These are phyloP conservation scores for Carex kokanica DNA, from an alignment of 176 grass and related monocot species.

Conservation along the genomic window DNA sequence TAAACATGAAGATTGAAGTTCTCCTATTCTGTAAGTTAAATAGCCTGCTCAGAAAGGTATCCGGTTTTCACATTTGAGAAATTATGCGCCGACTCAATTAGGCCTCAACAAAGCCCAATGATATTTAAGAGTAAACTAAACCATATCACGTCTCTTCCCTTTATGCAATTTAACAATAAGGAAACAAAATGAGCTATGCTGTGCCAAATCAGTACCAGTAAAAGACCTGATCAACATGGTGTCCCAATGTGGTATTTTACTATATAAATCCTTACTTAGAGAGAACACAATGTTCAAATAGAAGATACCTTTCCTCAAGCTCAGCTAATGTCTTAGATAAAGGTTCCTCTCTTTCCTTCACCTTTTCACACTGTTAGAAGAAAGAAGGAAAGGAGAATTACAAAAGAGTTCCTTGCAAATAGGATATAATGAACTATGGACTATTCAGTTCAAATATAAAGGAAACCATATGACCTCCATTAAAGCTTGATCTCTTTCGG, in stretches of 20 bases:
- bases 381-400: conserved; percentile 26
- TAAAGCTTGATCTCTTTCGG: conserved; percentile 80
- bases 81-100: neutral
- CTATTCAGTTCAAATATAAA: conserved; percentile 32
- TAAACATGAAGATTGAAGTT: conserved; percentile 62
- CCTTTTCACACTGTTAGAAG: conserved; percentile 70
- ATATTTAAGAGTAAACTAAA: neutral
- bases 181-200: neutral
- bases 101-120: neutral
- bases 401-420: conserved; percentile 12
- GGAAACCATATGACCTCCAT: conserved; percentile 64
- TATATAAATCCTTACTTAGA: neutral
- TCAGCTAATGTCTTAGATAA: conserved; percentile 44
- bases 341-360: conserved; percentile 77
- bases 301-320: conserved; percentile 69
- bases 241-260: neutral
- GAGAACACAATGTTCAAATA: conserved; percentile 10
- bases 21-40: conserved; percentile 55
- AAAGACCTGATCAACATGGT: neutral
- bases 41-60: neutral
- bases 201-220: neutral
- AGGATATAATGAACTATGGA: neutral
- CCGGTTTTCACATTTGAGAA: neutral
- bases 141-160: neutral
- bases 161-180: conserved; percentile 12